phyloP scores from a whole-genome alignment of 371 early-diverging fungal species.

The Mortierella sp. region DNA sequence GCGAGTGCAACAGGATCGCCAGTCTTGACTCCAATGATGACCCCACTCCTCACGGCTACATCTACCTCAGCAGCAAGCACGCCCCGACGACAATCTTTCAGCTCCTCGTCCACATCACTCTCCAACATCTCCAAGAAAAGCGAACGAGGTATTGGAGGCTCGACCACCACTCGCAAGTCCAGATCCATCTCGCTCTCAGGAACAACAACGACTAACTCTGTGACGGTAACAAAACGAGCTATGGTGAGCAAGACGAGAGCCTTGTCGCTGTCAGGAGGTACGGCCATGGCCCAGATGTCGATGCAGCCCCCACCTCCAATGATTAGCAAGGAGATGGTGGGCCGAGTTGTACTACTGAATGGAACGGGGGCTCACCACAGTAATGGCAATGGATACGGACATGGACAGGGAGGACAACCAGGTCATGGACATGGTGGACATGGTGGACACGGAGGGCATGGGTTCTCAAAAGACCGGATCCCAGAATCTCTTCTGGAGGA shows the following conservation, averaged over 20 bases:
- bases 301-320: no score
- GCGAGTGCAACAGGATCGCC: no score
- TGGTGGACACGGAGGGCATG: slow-evolving; percentile 9
- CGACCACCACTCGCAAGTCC: slow-evolving; percentile 33
- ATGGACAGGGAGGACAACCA: no score
- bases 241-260: slow-evolving; percentile 18
- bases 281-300: no score
- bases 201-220: no score
- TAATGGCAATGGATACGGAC: no score
- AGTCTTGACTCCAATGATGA: neutral
- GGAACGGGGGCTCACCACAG: no score
- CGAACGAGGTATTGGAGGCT: slow-evolving; percentile 28
- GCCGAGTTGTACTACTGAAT: no score
- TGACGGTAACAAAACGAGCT: slow-evolving; percentile 28
- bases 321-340: no score
- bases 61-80: neutral
- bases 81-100: slow-evolving; percentile 51
- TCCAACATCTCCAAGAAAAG: slow-evolving; percentile 13
- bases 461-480: slow-evolving; percentile 38
- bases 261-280: no score
- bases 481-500: slow-evolving; percentile 45
- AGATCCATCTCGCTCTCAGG: slow-evolving; percentile 48
- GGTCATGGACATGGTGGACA: no score
- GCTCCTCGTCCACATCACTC: slow-evolving; percentile 15
- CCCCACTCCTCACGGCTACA: neutral